A percentile compares a stretch with the other conserved stretches of the same genome.
Evolutionary conservation across 176 grass and related monocot genomes (phyloP).

Genomic region (Ensete glaucum): DNA sequence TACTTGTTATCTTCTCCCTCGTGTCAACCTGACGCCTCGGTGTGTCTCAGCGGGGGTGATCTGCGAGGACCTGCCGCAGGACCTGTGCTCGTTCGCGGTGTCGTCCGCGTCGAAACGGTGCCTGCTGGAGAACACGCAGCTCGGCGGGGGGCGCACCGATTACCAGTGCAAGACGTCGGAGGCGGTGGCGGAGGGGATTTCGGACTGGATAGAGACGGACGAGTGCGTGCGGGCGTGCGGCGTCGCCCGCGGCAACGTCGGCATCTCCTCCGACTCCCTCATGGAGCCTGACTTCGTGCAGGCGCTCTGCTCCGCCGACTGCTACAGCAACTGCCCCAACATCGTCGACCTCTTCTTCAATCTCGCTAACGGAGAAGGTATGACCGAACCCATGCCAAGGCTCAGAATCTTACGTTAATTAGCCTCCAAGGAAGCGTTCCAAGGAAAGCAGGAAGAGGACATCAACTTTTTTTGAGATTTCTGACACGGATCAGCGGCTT

Average conservation of each 20-base stretch:
- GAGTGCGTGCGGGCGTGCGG: slow-evolving; percentile 48
- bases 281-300: slow-evolving; percentile 35
- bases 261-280: slow-evolving; percentile 73
- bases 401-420: background rate
- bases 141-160: slow-evolving; percentile 20
- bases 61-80: slow-evolving; percentile 54
- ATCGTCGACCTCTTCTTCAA: slow-evolving; percentile 73
- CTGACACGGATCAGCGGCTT: no score
- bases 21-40: background rate
- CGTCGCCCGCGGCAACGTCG: slow-evolving; percentile 46
- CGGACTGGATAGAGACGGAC: slow-evolving; percentile 34
- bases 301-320: slow-evolving; percentile 41
- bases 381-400: no score
- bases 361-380: slow-evolving; percentile 69
- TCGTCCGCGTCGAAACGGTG: slow-evolving; percentile 60
- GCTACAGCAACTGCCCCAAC: slow-evolving; percentile 57
- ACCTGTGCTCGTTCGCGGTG: slow-evolving; percentile 58
- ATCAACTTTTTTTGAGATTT: no score
- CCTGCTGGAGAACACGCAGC: slow-evolving; percentile 50
- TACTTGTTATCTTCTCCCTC: background rate
- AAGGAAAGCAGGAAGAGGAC: no score
- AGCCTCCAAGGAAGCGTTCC: background rate
- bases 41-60: slow-evolving; percentile 27
- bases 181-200: slow-evolving; percentile 34
- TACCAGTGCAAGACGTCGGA: slow-evolving; percentile 72